Evolutionary conservation across 2,329 filamentous ascomycete genomes (phyloP), one percentile per base, ranked within the genome.

Genomic region (Cordyceps pruinosa): DNA sequence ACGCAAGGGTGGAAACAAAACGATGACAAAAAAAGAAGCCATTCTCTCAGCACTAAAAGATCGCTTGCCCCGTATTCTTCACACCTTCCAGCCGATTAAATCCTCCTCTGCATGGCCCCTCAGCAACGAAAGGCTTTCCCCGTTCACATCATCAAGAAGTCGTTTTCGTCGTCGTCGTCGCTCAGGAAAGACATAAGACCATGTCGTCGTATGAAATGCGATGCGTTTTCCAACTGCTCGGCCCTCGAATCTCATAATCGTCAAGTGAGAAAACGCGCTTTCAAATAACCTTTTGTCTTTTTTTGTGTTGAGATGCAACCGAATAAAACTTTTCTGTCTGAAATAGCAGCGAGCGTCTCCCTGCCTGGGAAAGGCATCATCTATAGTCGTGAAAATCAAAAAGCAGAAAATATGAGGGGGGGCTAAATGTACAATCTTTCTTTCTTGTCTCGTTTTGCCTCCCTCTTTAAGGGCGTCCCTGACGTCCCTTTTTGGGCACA

Each of bases 401-500:
- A 65, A 47, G 47, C 44, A 59, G 42, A 58, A 51, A 67, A 66
- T 67, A 69, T 67, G 62, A 66, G 62, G 63, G 62, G 60, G n/a
- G 57, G 51, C 64, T 65, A 69, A 70, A 66, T 71, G 63, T 70
- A 71, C 67, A 70, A 66, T 59, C 57, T 56, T 35, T 56, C n/a
- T 59, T 66, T 63, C 66, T 49, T 49, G 39, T 52, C 32, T 59
- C 46, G 39, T 35, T 42, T 57, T 45, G 46, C 37, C 46, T 35
- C 30, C 42, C 62, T n/a, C 57, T 64, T 64, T 56, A 42, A 30
- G 64, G 61, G 51, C 71, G 70, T 61, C 70, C 71, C 63, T 64
- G 65, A 52, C 70, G 70, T 53, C 70, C 69, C 66, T 72, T 72
- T 63, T 72, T 56, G 59, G 61, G 57, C 42, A 84, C 84, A 26